Evolutionary conservation across 2,329 filamentous ascomycete species (phyloP).

Genomic region (Aspergillus oerlinghausenensis): DNA sequence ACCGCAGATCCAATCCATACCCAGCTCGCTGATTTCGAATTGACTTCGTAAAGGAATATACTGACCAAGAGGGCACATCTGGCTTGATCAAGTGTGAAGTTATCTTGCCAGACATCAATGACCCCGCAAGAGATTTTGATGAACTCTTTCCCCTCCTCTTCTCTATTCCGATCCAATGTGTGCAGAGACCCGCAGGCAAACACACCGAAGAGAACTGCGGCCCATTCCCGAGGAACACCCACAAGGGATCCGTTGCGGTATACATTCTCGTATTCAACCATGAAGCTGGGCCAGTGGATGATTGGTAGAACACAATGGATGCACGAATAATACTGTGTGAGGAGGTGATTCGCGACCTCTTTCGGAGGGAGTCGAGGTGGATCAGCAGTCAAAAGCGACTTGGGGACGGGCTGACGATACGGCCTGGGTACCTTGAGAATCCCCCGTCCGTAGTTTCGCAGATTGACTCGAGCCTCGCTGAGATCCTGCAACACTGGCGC

Average conservation of each 20-base stretch:
- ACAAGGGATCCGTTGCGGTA: conserved; percentile 63
- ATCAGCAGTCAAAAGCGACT: conserved; percentile 48
- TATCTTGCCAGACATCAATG: conserved; percentile 77
- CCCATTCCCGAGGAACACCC: conserved; percentile 63
- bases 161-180: conserved; percentile 53
- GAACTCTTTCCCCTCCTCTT: conserved; percentile 58
- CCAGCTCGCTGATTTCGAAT: conserved; percentile 79
- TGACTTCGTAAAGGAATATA: conserved; percentile 79
- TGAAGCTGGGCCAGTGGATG: conserved; percentile 81
- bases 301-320: conserved; percentile 79
- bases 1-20: conserved; percentile 79
- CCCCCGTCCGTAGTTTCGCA: conserved; percentile 69
- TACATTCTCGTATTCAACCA: conserved; percentile 68
- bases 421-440: conserved; percentile 73
- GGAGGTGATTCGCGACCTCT: conserved; percentile 63
- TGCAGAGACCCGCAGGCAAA: conserved; percentile 79
- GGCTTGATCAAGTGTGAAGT: conserved; percentile 70
- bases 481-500: conserved; percentile 64
- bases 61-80: conserved; percentile 68
- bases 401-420: conserved; percentile 53
- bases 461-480: conserved; percentile 64
- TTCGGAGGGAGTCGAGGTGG: conserved; percentile 67
- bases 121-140: conserved; percentile 66
- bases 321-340: conserved; percentile 70
- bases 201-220: conserved; percentile 75